phyloP scores from a whole-genome alignment of 345 rosid genomes.

The Luvunga scandens region DNA sequence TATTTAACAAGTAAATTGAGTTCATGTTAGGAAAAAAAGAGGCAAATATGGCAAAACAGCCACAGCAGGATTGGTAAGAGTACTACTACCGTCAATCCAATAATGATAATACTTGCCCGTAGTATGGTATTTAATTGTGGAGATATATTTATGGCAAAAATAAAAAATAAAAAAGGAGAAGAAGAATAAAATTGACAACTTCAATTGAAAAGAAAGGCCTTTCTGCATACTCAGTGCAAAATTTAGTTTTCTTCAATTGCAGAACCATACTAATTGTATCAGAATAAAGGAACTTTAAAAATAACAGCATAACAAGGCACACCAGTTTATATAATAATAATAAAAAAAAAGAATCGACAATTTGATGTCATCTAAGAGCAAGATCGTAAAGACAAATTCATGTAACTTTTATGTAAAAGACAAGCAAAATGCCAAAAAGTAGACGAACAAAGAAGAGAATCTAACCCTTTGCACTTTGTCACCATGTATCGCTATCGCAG shows the following conservation, averaged over 20 bases:
- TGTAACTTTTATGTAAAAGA: neutral
- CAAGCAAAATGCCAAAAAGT: neutral
- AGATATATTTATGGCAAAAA: neutral
- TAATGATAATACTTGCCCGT: neutral
- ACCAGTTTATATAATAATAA: no score
- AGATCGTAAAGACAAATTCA: neutral
- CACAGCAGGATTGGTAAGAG: neutral
- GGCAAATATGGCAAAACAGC: neutral
- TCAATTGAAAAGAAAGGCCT: neutral
- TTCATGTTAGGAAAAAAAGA: neutral
- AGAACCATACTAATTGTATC: neutral
- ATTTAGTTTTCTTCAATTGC: neutral
- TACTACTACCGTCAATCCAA: neutral
- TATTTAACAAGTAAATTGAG: slow-evolving; percentile 1
- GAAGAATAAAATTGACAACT: neutral
- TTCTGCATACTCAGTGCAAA: neutral
- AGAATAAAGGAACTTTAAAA: neutral
- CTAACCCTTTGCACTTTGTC: slow-evolving; percentile 54
- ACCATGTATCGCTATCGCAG: slow-evolving; percentile 51
- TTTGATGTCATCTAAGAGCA: neutral
- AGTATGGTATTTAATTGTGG: neutral
- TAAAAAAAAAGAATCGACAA: neutral
- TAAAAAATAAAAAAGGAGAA: no score
- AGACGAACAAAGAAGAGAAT: neutral
- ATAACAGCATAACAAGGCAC: neutral